Percentiles rank a stretch among this genome's conserved stretches.
Evolutionary conservation across 2,329 filamentous ascomycete genomes (phyloP).

Genomic region (Aspergillus fijiensis): DNA sequence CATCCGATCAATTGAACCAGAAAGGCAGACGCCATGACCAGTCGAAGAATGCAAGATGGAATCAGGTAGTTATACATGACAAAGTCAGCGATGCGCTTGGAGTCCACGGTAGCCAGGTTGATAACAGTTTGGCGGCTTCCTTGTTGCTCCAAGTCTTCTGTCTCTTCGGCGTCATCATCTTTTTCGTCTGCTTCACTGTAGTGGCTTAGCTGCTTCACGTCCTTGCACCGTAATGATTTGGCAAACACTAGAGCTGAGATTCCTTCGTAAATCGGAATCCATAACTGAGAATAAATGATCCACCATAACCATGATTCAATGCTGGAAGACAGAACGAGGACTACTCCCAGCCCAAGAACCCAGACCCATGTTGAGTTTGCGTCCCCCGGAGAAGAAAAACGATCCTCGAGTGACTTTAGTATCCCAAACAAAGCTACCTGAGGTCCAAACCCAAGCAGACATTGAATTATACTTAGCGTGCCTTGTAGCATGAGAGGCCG

Average conservation of each 20-base stretch:
- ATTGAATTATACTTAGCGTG: slow-evolving; percentile 54
- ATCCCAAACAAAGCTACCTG: slow-evolving; percentile 69
- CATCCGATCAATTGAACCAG: slow-evolving; percentile 68
- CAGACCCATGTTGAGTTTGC: slow-evolving; percentile 63
- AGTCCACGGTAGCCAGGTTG: slow-evolving; percentile 75
- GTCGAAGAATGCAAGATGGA: slow-evolving; percentile 60
- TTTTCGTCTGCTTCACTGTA: slow-evolving; percentile 43
- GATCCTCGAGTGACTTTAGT: slow-evolving; percentile 62
- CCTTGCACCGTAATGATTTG: slow-evolving; percentile 74
- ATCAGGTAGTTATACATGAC: slow-evolving; percentile 65
- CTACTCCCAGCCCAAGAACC: slow-evolving; percentile 63
- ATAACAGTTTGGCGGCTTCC: slow-evolving; percentile 69
- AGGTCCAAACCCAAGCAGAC: slow-evolving; percentile 65
- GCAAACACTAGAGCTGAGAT: slow-evolving; percentile 71
- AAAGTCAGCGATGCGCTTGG: slow-evolving; percentile 67
- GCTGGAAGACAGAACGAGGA: slow-evolving; percentile 57
- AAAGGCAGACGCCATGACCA: slow-evolving; percentile 64
- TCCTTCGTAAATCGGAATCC: slow-evolving; percentile 67
- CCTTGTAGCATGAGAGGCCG: slow-evolving; percentile 59
- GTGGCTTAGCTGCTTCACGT: slow-evolving; percentile 49
- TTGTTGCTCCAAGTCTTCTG: slow-evolving; percentile 47
- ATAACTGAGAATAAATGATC: slow-evolving; percentile 62
- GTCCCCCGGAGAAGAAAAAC: slow-evolving; percentile 46
- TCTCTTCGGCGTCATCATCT: slow-evolving; percentile 46
- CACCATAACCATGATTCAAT: slow-evolving; percentile 67